Evolutionary conservation across 345 rosid genomes (phyloP).

Genomic region (Populus simonii): DNA sequence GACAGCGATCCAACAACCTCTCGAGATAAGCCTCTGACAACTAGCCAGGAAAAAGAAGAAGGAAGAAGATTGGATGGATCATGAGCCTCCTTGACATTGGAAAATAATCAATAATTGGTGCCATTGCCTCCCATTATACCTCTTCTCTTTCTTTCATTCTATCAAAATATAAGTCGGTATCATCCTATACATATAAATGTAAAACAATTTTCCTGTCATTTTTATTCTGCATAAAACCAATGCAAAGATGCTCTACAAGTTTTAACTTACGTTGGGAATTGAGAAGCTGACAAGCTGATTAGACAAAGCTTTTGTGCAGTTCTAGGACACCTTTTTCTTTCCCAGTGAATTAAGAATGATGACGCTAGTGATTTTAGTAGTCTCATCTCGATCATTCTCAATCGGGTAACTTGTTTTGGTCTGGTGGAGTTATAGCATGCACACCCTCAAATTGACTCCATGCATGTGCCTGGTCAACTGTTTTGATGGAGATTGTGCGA

Average conservation of each 20-base stretch:
- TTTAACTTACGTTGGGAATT: not conserved
- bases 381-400: not conserved
- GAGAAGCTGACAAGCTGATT: not conserved
- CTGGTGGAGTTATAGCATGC: not conserved
- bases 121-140: not conserved
- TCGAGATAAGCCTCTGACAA: not conserved
- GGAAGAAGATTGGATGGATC: not conserved
- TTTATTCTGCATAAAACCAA: not conserved
- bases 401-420: not conserved
- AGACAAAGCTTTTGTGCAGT: not conserved
- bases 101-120: not conserved
- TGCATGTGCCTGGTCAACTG: not conserved
- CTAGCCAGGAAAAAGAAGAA: not conserved
- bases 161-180: too few relatives aligned
- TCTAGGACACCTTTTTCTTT: not conserved
- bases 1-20: not conserved
- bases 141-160: not conserved
- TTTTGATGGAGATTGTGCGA: not conserved
- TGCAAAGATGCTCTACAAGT: not conserved
- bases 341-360: too few relatives aligned
- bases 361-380: not conserved
- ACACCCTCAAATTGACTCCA: not conserved
- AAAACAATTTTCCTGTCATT: too few relatives aligned
- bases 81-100: not conserved
- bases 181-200: too few relatives aligned